These are phyloP conservation scores for Lasiodiplodia sp. DNA, from an alignment of 2,329 filamentous ascomycete species.

Conservation along the genomic window DNA sequence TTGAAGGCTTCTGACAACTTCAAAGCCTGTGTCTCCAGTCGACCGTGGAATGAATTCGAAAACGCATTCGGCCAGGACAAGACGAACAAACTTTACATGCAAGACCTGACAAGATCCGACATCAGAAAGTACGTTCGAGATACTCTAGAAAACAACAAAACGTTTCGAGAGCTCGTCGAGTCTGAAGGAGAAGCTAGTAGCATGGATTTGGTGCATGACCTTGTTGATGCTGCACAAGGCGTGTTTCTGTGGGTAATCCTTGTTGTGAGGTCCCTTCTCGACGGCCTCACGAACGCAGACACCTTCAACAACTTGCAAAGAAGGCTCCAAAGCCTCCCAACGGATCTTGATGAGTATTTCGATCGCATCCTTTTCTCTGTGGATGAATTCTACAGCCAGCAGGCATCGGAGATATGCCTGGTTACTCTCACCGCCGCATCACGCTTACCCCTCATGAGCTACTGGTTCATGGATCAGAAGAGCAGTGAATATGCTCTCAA, in stretches of 20 bases:
- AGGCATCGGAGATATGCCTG: not conserved
- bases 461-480: constrained; percentile 2
- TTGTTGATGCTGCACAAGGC: constrained; percentile 1
- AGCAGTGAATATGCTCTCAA: not conserved
- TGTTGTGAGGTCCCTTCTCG: constrained; percentile 18
- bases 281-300: constrained; percentile 30
- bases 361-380: not conserved
- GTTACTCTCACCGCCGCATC: not conserved
- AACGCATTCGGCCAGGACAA: constrained; percentile 29
- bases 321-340: not conserved
- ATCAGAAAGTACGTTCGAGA: constrained; percentile 30
- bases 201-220: constrained; percentile 15
- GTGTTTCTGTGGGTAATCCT: constrained; percentile 28
- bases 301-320: not conserved
- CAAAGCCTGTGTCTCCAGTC: constrained; percentile 33
- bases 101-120: constrained; percentile 32
- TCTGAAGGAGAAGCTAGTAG: not conserved
- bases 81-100: constrained; percentile 15
- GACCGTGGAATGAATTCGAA: constrained; percentile 33
- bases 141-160: no score
- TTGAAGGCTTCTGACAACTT: not conserved
- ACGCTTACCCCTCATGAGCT: not conserved
- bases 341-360: not conserved
- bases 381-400: not conserved
- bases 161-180: not conserved